Base-by-base conservation (phyloP, 148 eudicot species). In the Simmondsia chinensis region DNA sequence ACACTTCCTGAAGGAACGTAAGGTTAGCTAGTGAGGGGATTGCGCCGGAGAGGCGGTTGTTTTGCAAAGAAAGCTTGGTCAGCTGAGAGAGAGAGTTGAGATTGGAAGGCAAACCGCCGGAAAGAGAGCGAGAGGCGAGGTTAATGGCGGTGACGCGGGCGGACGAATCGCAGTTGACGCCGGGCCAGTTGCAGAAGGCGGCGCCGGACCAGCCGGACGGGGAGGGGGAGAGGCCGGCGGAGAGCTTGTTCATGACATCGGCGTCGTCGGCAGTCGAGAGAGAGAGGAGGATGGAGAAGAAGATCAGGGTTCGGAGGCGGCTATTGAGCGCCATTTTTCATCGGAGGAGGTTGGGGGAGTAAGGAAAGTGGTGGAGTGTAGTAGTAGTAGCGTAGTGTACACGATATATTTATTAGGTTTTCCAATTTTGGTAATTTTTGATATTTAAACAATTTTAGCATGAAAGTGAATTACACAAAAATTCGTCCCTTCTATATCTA, bases 81-180 rank as follows among this genome's bases (percentile, higher is more conserved):
- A 86, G 87, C 19, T 59, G 49, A 10, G 93, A 30, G 20, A 86
- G 76, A 2, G 66, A 57, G 68, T 64, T 63, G 20, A 86, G 58
- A 5, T 53, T 43, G 3, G 68, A 5, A 0, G 95, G 95, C 22
- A 83, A 57, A 0, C 73, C 20, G 2, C 78, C 86, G 32, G 60
- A n/a, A 48, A 79, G 55, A 0, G 83, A 73, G 11, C 52, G 34
- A 0, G 59, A 32, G 2, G 52, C 10, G 43, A 86, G 78, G 60
- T 61, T 70, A 15, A 86, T 71, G 35, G 79, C 6, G 40, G 66
- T 59, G 28, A 86, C 93, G 0, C 54, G 56, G 50, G 36, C 22
- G 19, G 54, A 23, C 25, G 5, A 9, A 43, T 75, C 75, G 52
- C 95, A 82, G 7, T 2, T 29, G 7, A 86, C 25, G 59, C 75